Evolutionary conservation across 306 rosid genomes (phyloP), one percentile per base, ranked within the genome.

Genomic region (Adenanthera pavonina): DNA sequence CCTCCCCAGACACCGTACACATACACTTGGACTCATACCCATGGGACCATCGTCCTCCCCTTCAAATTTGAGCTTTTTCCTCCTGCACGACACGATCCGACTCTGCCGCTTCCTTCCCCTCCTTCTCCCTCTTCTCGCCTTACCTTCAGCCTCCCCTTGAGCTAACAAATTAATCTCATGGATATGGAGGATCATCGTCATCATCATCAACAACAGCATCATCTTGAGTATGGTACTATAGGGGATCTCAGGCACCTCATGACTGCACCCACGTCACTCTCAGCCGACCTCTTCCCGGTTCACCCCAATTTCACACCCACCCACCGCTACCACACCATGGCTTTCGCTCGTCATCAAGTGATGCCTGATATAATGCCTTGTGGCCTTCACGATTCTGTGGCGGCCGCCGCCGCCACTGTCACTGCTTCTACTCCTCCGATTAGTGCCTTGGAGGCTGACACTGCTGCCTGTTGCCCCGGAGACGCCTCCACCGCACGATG

Each of bases 51-150:
- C 73, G 81, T 88, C 84, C 92, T 90, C 76, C 84, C 67, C 90
- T 80, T 79, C 64, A 90, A 78, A 56, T 77, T 86, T 84, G 65
- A 85, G 79, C 83, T 72, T 80, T 90, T 87, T 89, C 30, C 30
- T 59, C 92, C 85, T 91, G 85, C 68, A 89, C 92, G 97, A 91
- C 97, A 93, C 89, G 97, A 93, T 93, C 96, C 96, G 97, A 82
- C 77, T 89, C 97, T 91, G 81, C 93, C 94, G 91, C 91, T 86
- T 74, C 79, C 71, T 67, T 79, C 80, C 66, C 83, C 70, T 17
- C 44, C 33, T 56, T 3, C 52, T 41, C 8, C 20, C 79, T 19
- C 72, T 48, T 66, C 66, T 74, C 74, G 66, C 53, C 65, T 60
- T 25, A 38, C 62, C 64, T 20, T 9, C 19, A 61, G n/a, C 68